Percentiles rank a stretch among this genome's conserved stretches.
Evolutionary conservation across 352 stramenopile genomes (phyloP).

Genomic region (Pythium aquatile): DNA sequence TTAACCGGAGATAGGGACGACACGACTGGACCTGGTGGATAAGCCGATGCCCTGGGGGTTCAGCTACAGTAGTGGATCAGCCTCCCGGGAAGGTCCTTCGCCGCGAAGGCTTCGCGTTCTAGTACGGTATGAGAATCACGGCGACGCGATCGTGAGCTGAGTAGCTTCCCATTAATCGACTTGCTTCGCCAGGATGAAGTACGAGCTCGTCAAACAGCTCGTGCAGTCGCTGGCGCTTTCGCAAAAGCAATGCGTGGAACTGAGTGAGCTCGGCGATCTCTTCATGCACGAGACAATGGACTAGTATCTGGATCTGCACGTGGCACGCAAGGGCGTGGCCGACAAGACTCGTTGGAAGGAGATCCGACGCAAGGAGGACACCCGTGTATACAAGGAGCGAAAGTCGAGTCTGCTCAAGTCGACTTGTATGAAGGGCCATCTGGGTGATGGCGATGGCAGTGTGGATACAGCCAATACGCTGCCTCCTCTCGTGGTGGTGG

Average conservation of each 20-base stretch:
- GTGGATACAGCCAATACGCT: neutral
- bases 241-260: neutral
- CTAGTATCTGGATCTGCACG: slow-evolving; percentile 3
- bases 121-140: no score
- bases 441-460: neutral
- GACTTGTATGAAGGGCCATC: slow-evolving; percentile 1
- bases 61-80: no score
- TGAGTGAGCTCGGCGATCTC: slow-evolving; percentile 12
- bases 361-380: slow-evolving; percentile 9
- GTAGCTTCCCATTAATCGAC: neutral
- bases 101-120: no score
- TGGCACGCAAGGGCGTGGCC: slow-evolving; percentile 7
- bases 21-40: no score
- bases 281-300: slow-evolving; percentile 9
- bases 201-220: neutral
- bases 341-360: slow-evolving; percentile 11
- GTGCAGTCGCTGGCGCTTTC: slow-evolving; percentile 2
- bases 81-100: neutral
- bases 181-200: neutral
- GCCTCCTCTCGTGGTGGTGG: slow-evolving; percentile 17
- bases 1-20: no score
- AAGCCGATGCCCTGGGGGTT: no score
- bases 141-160: no score
- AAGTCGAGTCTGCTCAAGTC: slow-evolving; percentile 14
- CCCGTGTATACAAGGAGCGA: slow-evolving; percentile 21